Evolutionary conservation across 2,329 filamentous ascomycete species (phyloP).

Genomic region (Fusarium sublunatum): DNA sequence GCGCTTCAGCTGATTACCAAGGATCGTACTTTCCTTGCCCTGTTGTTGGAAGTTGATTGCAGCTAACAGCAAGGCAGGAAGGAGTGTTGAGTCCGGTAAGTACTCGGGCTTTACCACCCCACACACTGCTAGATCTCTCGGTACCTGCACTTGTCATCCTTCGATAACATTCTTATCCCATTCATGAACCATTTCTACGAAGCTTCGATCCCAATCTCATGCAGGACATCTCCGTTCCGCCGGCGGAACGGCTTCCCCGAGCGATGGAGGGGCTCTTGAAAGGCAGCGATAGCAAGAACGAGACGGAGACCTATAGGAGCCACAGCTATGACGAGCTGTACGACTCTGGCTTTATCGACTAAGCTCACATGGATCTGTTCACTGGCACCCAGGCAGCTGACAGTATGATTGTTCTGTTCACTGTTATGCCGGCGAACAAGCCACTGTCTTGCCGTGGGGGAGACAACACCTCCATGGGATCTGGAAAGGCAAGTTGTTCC

Average conservation of each 20-base stretch:
- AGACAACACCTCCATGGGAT: constrained; percentile 13
- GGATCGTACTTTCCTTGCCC: neutral
- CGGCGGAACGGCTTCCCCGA: constrained; percentile 18
- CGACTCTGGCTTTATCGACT: constrained; percentile 26
- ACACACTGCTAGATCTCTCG: too few relatives aligned
- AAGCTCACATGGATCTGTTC: constrained; percentile 24
- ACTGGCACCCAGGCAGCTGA: constrained; percentile 28
- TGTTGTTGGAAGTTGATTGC: neutral
- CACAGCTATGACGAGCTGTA: constrained; percentile 31
- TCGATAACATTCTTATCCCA: neutral
- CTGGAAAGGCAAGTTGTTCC: neutral
- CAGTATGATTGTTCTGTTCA: constrained; percentile 15
- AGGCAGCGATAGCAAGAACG: constrained; percentile 19
- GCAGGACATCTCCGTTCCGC: constrained; percentile 5
- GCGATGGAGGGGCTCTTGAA: constrained; percentile 4
- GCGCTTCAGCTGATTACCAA: neutral
- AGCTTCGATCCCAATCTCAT: constrained; percentile 3
- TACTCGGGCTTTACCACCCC: too few relatives aligned
- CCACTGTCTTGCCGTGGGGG: constrained; percentile 27
- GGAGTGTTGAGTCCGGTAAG: too few relatives aligned
- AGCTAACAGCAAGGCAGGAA: too few relatives aligned
- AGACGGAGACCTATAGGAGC: constrained; percentile 10
- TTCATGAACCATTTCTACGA: neutral
- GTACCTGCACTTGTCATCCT: neutral
- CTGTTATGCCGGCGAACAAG: constrained; percentile 31